These are phyloP conservation scores for Pachysolen tannophilus DNA, from an alignment of 805 yeast genomes.

Conservation along the genomic window DNA sequence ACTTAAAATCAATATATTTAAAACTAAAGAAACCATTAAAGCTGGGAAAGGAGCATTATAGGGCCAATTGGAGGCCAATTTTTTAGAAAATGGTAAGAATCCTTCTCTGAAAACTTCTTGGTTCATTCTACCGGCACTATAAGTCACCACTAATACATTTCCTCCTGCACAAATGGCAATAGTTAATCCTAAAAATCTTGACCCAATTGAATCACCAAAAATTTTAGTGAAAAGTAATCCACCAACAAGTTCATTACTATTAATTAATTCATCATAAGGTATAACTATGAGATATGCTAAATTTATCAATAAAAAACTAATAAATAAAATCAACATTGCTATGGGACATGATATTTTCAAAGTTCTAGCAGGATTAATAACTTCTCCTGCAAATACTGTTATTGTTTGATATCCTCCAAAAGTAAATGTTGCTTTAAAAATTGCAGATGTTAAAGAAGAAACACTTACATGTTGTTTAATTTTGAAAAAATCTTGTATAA, in stretches of 20 bases:
- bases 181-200: slow-evolving; percentile 44
- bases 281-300: slow-evolving; percentile 48
- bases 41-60: slow-evolving; percentile 49
- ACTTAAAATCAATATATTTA: slow-evolving; percentile 24
- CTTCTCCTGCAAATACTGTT: slow-evolving; percentile 54
- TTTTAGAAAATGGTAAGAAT: slow-evolving; percentile 41
- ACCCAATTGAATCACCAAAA: slow-evolving; percentile 44
- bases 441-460: slow-evolving; percentile 44
- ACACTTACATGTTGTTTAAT: slow-evolving; percentile 26
- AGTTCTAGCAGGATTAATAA: slow-evolving; percentile 49
- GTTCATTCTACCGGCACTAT: slow-evolving; percentile 51
- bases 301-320: slow-evolving; percentile 45
- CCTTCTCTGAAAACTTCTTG: slow-evolving; percentile 65
- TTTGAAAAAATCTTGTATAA: slow-evolving; percentile 19
- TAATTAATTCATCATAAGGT: slow-evolving; percentile 42
- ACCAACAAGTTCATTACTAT: slow-evolving; percentile 53
- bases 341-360: slow-evolving; percentile 55
- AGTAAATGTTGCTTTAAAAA: slow-evolving; percentile 51
- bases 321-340: slow-evolving; percentile 36
- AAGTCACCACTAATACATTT: slow-evolving; percentile 52
- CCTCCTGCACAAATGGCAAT: slow-evolving; percentile 58
- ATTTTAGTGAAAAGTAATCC: slow-evolving; percentile 48
- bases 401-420: slow-evolving; percentile 59
- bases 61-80: slow-evolving; percentile 50
- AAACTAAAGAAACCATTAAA: slow-evolving; percentile 25